Conservation (phyloP, 352 stramenopile species). For the Phytophthora pini region DNA sequence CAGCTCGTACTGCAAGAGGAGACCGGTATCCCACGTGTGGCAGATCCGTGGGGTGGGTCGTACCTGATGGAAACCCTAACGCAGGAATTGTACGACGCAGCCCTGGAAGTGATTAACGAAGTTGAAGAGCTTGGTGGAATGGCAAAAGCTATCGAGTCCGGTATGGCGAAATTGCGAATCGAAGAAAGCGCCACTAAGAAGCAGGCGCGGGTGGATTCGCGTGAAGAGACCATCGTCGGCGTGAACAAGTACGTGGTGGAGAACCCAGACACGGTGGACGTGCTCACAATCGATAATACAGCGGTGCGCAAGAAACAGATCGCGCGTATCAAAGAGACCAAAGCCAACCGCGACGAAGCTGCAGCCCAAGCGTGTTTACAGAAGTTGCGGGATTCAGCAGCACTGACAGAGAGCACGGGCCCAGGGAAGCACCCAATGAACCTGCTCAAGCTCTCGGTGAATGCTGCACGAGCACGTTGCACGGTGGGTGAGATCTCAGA, state of each 20-base stretch:
- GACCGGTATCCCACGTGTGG: constrained; percentile 93
- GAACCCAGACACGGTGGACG: constrained; percentile 89
- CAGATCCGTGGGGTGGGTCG: constrained; percentile 96
- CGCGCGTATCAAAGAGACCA: constrained; percentile 84
- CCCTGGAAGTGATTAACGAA: constrained; percentile 78
- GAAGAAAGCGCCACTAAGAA: constrained; percentile 97
- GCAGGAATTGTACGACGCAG: constrained; percentile 85
- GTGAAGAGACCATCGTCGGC: constrained; percentile 95
- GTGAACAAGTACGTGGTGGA: constrained; percentile 97
- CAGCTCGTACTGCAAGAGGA: constrained; percentile 98
- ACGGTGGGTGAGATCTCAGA: constrained; percentile 97
- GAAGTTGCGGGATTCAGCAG: constrained; percentile 54
- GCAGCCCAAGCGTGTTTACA: constrained; percentile 67
- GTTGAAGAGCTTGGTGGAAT: constrained; percentile 96
- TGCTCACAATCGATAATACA: constrained; percentile 95
- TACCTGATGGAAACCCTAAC: constrained; percentile 98
- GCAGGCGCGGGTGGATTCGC: constrained; percentile 95
- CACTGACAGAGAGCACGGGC: constrained; percentile 71
- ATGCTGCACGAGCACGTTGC: constrained; percentile 89
- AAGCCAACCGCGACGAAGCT: constrained; percentile 83
- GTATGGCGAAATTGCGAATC: constrained; percentile 96
- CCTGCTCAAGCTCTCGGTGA: constrained; percentile 93
- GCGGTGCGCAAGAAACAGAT: constrained; percentile 92
- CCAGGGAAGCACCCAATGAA: constrained; percentile 92
- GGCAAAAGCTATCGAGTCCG: constrained; percentile 96